A percentile compares a stretch with the other conserved stretches of the same genome.
phyloP scores from a whole-genome alignment of 169 alveolate genomes.

The Eimeria nieschulzi region DNA sequence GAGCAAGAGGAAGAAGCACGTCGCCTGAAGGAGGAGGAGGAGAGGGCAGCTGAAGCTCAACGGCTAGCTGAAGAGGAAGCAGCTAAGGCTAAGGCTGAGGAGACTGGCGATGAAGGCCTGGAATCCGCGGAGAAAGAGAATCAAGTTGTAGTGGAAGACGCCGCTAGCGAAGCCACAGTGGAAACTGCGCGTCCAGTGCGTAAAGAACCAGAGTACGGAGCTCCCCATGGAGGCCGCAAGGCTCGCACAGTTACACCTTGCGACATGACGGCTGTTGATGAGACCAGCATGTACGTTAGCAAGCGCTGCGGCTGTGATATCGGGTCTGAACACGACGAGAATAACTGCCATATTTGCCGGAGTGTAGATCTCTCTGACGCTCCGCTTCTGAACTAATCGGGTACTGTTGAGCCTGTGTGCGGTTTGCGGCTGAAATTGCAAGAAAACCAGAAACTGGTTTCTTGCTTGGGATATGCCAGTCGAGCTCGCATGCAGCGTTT shows the following conservation, averaged over 20 bases:
- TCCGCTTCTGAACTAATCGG: conserved; percentile 79
- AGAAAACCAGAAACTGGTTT: too few relatives aligned
- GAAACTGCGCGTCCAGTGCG: conserved; percentile 76
- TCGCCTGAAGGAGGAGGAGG: conserved; percentile 69
- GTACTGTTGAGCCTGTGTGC: neutral
- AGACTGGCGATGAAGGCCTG: conserved; percentile 50
- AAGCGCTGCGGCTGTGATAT: conserved; percentile 84
- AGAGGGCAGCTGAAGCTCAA: conserved; percentile 63
- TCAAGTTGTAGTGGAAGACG: conserved; percentile 76
- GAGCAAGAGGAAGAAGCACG: conserved; percentile 43
- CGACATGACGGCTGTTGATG: conserved; percentile 82
- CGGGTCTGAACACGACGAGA: conserved; percentile 83
- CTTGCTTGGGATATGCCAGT: too few relatives aligned
- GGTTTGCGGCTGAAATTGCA: too few relatives aligned
- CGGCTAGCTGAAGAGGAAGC: conserved; percentile 58
- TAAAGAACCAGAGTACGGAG: conserved; percentile 78
- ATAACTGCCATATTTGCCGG: conserved; percentile 81
- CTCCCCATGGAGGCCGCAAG: conserved; percentile 77
- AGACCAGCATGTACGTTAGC: conserved; percentile 81
- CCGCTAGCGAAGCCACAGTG: conserved; percentile 75
- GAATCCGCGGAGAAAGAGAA: conserved; percentile 67
- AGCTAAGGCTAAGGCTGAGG: conserved; percentile 11
- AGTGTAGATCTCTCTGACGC: conserved; percentile 83
- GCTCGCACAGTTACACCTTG: conserved; percentile 81
- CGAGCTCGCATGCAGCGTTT: neutral